Evolutionary conservation across 1,284 basidiomycete species (phyloP).

Genomic region (Tylopilus sp.): DNA sequence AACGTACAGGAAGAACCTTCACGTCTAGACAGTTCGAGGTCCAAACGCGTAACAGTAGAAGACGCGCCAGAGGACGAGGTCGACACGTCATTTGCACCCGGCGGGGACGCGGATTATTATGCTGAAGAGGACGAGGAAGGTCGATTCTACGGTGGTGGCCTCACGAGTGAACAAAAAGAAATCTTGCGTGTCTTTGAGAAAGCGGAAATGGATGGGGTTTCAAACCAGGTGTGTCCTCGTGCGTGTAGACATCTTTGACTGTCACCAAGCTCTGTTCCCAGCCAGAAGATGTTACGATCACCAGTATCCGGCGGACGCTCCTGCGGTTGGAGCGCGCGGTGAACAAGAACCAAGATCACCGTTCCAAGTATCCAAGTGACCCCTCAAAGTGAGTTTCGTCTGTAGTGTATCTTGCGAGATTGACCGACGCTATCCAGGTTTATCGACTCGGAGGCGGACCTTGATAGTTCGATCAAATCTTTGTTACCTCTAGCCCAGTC

Average conservation of each 20-base stretch:
- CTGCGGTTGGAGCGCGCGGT: constrained; percentile 82
- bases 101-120: constrained; percentile 85
- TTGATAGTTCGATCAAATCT: constrained; percentile 82
- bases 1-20: constrained; percentile 21
- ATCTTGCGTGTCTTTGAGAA: constrained; percentile 86
- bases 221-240: constrained; percentile 57
- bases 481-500: constrained; percentile 86
- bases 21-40: constrained; percentile 21
- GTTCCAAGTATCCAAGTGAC: constrained; percentile 86
- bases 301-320: constrained; percentile 69
- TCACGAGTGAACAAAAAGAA: constrained; percentile 86
- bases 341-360: constrained; percentile 91
- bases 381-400: constrained; percentile 68
- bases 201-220: constrained; percentile 55
- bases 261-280: constrained; percentile 33
- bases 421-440: constrained; percentile 54
- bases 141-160: constrained; percentile 87
- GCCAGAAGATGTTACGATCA: constrained; percentile 64
- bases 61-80: constrained; percentile 51
- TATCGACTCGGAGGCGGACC: constrained; percentile 96
- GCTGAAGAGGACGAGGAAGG: constrained; percentile 89
- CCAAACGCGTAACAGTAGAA: constrained; percentile 51
- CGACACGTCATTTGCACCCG: constrained; percentile 62
- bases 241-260: constrained; percentile 12
- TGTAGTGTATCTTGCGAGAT: background rate